These are phyloP conservation scores for Naganishia liquefaciens DNA, from an alignment of 1,284 basidiomycete species.

Conservation along the genomic window DNA sequence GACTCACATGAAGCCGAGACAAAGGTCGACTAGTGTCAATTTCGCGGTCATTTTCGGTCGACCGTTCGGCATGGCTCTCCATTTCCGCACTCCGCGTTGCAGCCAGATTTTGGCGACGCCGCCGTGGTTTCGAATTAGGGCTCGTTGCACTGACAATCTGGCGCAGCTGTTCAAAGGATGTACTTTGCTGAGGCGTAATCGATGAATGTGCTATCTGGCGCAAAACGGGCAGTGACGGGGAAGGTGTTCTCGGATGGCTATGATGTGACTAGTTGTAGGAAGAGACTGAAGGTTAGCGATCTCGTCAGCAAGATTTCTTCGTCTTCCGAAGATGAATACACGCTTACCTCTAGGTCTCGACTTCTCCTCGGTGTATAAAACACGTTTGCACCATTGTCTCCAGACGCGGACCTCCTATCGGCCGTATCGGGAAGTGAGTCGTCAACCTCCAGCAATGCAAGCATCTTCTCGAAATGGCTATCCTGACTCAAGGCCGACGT, in stretches of 20 bases:
- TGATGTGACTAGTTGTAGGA: not conserved
- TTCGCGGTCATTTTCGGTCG: not conserved
- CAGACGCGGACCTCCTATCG: not conserved
- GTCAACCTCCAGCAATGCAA: slow-evolving; percentile 11
- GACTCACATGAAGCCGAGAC: too few relatives aligned
- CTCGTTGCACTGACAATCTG: slow-evolving; percentile 16
- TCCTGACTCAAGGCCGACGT: not conserved
- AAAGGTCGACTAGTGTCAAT: too few relatives aligned
- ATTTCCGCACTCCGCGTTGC: not conserved
- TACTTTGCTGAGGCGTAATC: not conserved
- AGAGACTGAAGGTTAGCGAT: slow-evolving; percentile 3
- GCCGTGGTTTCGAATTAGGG: slow-evolving; percentile 21
- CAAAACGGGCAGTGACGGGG: not conserved
- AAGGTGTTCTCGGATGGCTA: slow-evolving; percentile 3
- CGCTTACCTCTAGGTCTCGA: too few relatives aligned
- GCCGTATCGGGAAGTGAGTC: not conserved
- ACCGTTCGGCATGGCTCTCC: not conserved
- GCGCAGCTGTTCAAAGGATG: slow-evolving; percentile 13
- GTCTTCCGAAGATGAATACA: not conserved
- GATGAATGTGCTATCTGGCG: not conserved
- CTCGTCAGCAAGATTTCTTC: not conserved
- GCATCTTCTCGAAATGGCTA: slow-evolving; percentile 13
- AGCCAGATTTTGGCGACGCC: not conserved
- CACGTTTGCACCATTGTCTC: too few relatives aligned
- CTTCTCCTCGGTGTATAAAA: too few relatives aligned